These are phyloP conservation scores for Cladophialophora bantiana DNA, from an alignment of 2,329 filamentous ascomycete species.

Conservation along the genomic window DNA sequence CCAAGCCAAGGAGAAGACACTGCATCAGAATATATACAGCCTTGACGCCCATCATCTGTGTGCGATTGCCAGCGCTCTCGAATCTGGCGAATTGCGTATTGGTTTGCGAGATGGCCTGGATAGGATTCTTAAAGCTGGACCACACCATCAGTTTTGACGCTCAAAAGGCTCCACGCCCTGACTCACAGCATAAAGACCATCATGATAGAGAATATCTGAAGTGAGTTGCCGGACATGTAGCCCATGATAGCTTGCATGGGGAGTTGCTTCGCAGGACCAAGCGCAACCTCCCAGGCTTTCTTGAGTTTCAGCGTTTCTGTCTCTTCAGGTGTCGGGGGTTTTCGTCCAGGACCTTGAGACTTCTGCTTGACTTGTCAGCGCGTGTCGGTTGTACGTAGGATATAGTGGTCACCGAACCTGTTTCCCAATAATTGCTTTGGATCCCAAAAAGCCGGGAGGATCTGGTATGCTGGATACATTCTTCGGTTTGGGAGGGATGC, in stretches of 20 bases:
- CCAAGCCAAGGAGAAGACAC: conserved; percentile 79
- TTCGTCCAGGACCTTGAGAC: conserved; percentile 41
- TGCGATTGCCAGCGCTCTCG: conserved; percentile 79
- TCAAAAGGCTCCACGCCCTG: background rate
- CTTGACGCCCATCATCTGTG: conserved; percentile 81
- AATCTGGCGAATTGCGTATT: conserved; percentile 90
- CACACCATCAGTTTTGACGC: conserved; percentile 18
- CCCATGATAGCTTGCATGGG: conserved; percentile 99
- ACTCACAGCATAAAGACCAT: conserved; percentile 86
- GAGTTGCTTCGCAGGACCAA: conserved; percentile 89
- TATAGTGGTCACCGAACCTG: conserved; percentile 43
- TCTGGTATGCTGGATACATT: conserved; percentile 72
- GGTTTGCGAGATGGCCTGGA: conserved; percentile 81
- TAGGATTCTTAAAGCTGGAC: conserved; percentile 81
- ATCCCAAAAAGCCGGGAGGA: conserved; percentile 80
- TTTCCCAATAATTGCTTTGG: conserved; percentile 63
- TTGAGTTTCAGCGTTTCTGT: conserved; percentile 97
- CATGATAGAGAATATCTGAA: conserved; percentile 99
- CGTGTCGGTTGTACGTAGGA: conserved; percentile 2
- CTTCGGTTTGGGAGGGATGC: conserved; percentile 72
- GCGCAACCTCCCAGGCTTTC: conserved; percentile 97
- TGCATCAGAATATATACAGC: conserved; percentile 87
- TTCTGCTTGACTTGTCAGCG: conserved; percentile 36
- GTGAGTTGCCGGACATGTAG: conserved; percentile 99
- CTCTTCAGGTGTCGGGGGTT: conserved; percentile 63